Evolutionary conservation across 1,284 basidiomycete genomes (phyloP).

Genomic region (Meira nashicola): DNA sequence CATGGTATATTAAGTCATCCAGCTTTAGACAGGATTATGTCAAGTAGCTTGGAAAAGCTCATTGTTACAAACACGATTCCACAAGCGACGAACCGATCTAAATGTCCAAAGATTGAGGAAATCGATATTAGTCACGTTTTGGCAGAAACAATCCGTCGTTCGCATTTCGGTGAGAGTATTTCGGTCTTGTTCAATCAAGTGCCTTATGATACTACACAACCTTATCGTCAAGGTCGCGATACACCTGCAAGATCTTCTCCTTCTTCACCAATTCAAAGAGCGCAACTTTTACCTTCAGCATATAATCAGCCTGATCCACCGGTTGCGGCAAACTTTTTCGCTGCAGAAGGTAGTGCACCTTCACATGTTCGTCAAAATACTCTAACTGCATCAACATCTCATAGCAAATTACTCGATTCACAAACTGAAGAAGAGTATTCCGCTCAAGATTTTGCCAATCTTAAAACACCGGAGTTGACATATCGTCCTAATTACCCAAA

Average conservation of each 20-base stretch:
- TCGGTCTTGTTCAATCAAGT: constrained; percentile 50
- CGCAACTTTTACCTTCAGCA: constrained; percentile 3
- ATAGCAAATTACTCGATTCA: too few species aligned
- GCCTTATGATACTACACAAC: constrained; percentile 50
- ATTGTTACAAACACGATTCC: constrained; percentile 99
- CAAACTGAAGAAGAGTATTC: too few species aligned
- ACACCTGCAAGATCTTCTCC: constrained; percentile 8
- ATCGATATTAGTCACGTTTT: constrained; percentile 92
- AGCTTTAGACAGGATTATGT: constrained; percentile 61
- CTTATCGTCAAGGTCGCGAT: constrained; percentile 44
- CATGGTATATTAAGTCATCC: constrained; percentile 93
- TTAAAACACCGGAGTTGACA: too few species aligned
- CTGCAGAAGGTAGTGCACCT: constrained; percentile 11
- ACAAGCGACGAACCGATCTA: constrained; percentile 70
- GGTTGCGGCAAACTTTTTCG: constrained; percentile 33
- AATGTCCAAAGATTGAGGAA: constrained; percentile 84
- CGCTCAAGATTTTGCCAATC: too few species aligned
- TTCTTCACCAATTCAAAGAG: background rate
- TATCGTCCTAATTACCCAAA: too few species aligned
- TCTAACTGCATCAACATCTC: too few species aligned
- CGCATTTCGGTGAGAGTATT: constrained; percentile 55
- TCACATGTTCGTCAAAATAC: too few species aligned
- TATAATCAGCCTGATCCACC: constrained; percentile 43
- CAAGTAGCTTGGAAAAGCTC: constrained; percentile 72
- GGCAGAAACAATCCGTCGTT: constrained; percentile 91